These are phyloP conservation scores for Fusarium duplospermum DNA, from an alignment of 2,329 filamentous ascomycete genomes.

Conservation along the genomic window DNA sequence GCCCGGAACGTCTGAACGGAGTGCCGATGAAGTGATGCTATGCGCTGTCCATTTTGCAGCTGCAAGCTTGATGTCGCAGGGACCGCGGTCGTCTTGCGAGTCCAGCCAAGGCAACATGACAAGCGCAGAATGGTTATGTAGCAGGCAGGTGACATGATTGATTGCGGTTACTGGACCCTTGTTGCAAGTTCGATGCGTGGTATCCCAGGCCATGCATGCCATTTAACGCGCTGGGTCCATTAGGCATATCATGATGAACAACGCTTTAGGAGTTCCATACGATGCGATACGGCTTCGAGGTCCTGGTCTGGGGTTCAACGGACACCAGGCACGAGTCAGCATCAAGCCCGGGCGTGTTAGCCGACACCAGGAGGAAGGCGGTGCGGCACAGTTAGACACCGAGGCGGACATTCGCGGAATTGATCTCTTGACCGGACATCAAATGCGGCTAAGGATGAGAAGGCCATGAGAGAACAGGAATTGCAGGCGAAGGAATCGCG, in stretches of 20 bases:
- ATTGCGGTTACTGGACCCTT: background rate
- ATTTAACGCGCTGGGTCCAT: slow-evolving; percentile 16
- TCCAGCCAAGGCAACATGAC: background rate
- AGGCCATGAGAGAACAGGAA: background rate
- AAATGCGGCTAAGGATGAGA: background rate
- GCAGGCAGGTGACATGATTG: background rate
- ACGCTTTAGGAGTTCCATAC: slow-evolving; percentile 2
- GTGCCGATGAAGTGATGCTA: background rate
- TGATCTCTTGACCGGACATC: background rate
- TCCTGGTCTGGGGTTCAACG: background rate
- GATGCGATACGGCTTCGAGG: background rate
- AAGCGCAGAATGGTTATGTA: background rate
- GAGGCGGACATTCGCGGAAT: background rate
- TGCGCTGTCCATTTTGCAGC: slow-evolving; percentile 3
- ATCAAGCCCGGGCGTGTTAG: background rate
- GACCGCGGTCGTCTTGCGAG: slow-evolving; percentile 5
- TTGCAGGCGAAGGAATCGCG: background rate
- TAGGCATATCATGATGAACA: background rate
- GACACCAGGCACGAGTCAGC: background rate
- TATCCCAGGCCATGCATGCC: slow-evolving; percentile 26
- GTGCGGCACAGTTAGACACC: background rate
- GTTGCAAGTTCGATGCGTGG: slow-evolving; percentile 2
- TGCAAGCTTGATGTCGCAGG: slow-evolving; percentile 10
- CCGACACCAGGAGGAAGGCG: background rate
- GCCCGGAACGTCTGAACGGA: background rate